Evolutionary conservation across 129 eudicot species (phyloP).

Genomic region (Deinandra increscens): DNA sequence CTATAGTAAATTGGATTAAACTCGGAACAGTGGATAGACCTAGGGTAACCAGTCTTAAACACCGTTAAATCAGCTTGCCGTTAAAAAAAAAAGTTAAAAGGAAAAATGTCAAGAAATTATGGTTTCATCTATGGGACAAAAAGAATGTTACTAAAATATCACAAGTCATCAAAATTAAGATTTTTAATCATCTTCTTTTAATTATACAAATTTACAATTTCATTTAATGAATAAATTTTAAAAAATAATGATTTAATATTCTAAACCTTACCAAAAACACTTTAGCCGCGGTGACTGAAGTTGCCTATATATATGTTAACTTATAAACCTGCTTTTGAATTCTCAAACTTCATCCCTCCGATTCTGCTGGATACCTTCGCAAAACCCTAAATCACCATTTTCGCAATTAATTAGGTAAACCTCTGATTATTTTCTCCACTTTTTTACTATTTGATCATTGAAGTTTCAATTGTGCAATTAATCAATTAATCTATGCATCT

Average conservation of each 20-base stretch:
- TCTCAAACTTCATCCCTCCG: slow-evolving; percentile 24
- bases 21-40: no score
- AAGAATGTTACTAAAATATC: no score
- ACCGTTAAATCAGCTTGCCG: no score
- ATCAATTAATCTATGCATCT: background rate
- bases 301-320: slow-evolving; percentile 16
- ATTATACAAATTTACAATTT: no score
- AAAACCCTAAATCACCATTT: slow-evolving; percentile 33
- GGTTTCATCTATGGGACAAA: no score
- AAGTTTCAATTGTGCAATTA: background rate
- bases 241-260: background rate
- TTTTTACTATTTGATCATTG: background rate
- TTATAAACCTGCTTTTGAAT: slow-evolving; percentile 3
- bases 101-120: no score
- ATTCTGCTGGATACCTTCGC: background rate
- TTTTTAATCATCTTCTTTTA: no score
- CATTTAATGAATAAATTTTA: no score
- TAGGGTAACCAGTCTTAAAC: no score
- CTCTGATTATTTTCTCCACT: background rate
- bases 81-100: no score
- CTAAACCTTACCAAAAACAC: background rate
- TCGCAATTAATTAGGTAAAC: slow-evolving; percentile 8
- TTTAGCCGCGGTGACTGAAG: background rate
- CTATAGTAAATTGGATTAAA: no score
- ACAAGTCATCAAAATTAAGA: no score